Percentiles rank a stretch among this genome's conserved stretches.
phyloP scores from a whole-genome alignment of 202 grass and related monocot species.

The Thinopyrum obtusiflorum region DNA sequence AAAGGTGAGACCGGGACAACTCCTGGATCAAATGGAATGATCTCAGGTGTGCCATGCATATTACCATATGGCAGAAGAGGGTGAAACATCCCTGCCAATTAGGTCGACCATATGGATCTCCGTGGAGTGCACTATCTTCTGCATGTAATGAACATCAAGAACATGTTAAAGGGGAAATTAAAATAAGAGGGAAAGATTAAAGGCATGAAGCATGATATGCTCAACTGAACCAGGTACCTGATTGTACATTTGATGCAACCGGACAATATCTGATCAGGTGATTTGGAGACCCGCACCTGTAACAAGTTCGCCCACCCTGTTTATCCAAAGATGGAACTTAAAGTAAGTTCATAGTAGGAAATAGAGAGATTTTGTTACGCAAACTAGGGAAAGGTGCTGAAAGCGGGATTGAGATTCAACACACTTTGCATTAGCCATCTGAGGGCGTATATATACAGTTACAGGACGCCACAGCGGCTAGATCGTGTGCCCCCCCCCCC shows the following conservation, averaged over 20 bases:
- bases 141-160: not conserved
- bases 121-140: constrained; percentile 23
- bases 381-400: not conserved
- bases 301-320: constrained; percentile 31
- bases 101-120: constrained; percentile 16
- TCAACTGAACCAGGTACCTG: constrained; percentile 16
- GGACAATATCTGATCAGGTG: constrained; percentile 35
- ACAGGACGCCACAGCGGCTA: too few species aligned
- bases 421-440: too few species aligned
- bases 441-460: too few species aligned
- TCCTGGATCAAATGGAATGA: constrained; percentile 30
- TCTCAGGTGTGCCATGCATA: constrained; percentile 24
- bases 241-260: constrained; percentile 20
- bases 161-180: not conserved
- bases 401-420: too few species aligned
- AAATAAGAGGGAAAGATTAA: not conserved
- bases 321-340: not conserved
- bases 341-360: too few species aligned
- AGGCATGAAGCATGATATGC: not conserved
- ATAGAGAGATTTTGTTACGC: not conserved
- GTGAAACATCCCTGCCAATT: constrained; percentile 25
- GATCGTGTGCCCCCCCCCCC: too few species aligned
- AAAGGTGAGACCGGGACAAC: constrained; percentile 18
- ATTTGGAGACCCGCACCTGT: constrained; percentile 33
- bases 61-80: constrained; percentile 17